These are phyloP conservation scores for Chlorociboria aeruginascens DNA, from an alignment of 495 filamentous ascomycete genomes.

Conservation along the genomic window DNA sequence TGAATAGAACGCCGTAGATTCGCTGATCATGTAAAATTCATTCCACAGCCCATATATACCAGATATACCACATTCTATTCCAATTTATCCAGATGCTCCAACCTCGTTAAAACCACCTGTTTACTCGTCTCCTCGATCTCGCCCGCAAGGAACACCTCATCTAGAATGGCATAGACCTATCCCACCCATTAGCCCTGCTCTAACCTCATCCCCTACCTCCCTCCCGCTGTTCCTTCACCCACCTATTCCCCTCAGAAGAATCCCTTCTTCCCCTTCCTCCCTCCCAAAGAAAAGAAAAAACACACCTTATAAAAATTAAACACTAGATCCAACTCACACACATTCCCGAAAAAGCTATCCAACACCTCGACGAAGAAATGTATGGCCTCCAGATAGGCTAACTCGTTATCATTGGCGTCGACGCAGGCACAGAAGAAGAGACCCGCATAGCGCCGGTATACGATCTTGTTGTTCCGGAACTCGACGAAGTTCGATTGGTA, in stretches of 20 bases:
- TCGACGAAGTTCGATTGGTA: conserved; percentile 99
- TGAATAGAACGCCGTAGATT: neutral
- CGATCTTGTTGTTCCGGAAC: conserved; percentile 82
- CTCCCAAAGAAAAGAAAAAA: conserved; percentile 1
- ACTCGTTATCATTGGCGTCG: conserved; percentile 96
- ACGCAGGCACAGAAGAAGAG: conserved; percentile 99
- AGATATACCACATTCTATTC: conserved; percentile 38
- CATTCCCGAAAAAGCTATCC: conserved; percentile 97
- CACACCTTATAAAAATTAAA: conserved; percentile 90
- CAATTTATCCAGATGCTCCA: conserved; percentile 94
- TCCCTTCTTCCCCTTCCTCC: too few relatives aligned
- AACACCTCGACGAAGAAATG: conserved; percentile 99
- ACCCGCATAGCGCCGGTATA: conserved; percentile 93
- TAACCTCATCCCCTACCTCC: neutral
- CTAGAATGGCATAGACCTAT: conserved; percentile 94
- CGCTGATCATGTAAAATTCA: neutral
- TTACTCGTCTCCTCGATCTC: conserved; percentile 98
- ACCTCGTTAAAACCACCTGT: conserved; percentile 85
- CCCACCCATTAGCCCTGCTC: neutral
- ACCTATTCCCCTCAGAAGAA: too few relatives aligned
- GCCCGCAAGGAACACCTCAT: conserved; percentile 91
- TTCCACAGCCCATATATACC: neutral
- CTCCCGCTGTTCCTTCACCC: neutral
- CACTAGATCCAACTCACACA: conserved; percentile 96
- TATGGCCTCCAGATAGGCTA: conserved; percentile 94